Base-by-base conservation (phyloP, 163 green algal species). In the Chlorella variabilis region DNA sequence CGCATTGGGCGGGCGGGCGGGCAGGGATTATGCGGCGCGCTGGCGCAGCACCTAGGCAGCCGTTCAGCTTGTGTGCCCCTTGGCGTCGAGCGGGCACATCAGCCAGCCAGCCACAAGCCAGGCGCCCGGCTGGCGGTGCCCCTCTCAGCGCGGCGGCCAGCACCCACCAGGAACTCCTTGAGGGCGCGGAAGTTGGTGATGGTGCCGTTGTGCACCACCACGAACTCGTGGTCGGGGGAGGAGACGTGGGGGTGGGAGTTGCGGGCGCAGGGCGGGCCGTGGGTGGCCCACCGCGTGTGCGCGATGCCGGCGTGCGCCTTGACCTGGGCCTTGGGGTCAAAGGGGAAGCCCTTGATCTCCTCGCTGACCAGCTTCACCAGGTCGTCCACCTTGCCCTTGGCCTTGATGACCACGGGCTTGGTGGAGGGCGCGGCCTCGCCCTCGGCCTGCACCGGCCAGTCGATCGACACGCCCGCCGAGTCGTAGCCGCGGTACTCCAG, bases 401-500 rank as follows among this genome's bases (percentile, higher is more conserved):
- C 81, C 73, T 93, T 93, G 84, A 95, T 89, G 20, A 95, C 87
- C 45, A 93, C 63, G n/a, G 89, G 84, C 31, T 78, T 78, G 58
- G 59, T 29, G 31, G 58, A 51, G 56, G 77, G 54, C 15, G 56
- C 59, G 23, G 20, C 23, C 80, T 87, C 83, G 36, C 69, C 77
- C 80, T 84, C 76, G 0, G 63, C 69, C 75, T 84, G 83, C 77
- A 87, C 77, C 61, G 83, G 83, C 71, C 77, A 83, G 68, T 94
- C 87, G 21, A 98, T 88, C 45, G 84, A 92, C 36, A 98, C 85
- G 36, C 94, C 94, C 8, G 97, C 92, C 38, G 94, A 98, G 87
- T 99, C 96, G 69, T 99, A 99, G 38, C 97, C 97, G 41, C 97
- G 90, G 84, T 99, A 99, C 81, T 99, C 97, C 4, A 99, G 88